Conservation (phyloP, 2,329 filamentous ascomycete species). For the Xylariales sp. region DNA sequence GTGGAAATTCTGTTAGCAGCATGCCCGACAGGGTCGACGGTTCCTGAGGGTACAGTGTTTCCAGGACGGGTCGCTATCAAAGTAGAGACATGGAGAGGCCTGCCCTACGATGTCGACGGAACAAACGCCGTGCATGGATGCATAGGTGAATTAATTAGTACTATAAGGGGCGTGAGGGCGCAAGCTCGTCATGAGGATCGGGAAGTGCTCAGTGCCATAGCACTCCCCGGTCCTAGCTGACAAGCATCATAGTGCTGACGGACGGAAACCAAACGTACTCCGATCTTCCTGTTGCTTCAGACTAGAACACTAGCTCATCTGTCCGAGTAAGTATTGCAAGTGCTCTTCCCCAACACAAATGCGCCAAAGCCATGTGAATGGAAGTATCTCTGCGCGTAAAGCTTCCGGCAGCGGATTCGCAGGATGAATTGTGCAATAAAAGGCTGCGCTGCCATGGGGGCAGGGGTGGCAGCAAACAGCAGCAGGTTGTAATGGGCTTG, state of each 20-base stretch:
- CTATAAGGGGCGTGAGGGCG: conserved; percentile 1
- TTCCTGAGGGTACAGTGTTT: neutral
- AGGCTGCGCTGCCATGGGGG: conserved; percentile 8
- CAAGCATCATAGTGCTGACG: conserved; percentile 7
- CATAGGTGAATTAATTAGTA: conserved; percentile 7
- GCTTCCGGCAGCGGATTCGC: conserved; percentile 11
- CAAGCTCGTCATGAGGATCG: conserved; percentile 13
- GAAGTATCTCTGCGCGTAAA: conserved; percentile 8
- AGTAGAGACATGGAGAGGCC: neutral
- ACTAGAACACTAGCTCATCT: too few species aligned
- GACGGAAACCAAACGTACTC: neutral
- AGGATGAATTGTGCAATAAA: conserved; percentile 11
- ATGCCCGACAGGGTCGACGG: too few species aligned
- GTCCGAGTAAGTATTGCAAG: too few species aligned
- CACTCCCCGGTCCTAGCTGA: conserved; percentile 7
- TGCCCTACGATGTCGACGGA: conserved; percentile 6
- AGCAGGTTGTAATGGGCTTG: conserved; percentile 1
- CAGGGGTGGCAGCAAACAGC: conserved; percentile 2
- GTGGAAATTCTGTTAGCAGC: too few species aligned
- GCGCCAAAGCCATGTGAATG: neutral
- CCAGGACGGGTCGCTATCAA: neutral
- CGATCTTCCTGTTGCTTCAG: too few species aligned
- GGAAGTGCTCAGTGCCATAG: conserved; percentile 22
- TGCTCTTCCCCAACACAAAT: too few species aligned
- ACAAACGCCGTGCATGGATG: conserved; percentile 9